Evolutionary conservation across 129 eudicot genomes (phyloP).

Genomic region (Oenanthe sinensis): DNA sequence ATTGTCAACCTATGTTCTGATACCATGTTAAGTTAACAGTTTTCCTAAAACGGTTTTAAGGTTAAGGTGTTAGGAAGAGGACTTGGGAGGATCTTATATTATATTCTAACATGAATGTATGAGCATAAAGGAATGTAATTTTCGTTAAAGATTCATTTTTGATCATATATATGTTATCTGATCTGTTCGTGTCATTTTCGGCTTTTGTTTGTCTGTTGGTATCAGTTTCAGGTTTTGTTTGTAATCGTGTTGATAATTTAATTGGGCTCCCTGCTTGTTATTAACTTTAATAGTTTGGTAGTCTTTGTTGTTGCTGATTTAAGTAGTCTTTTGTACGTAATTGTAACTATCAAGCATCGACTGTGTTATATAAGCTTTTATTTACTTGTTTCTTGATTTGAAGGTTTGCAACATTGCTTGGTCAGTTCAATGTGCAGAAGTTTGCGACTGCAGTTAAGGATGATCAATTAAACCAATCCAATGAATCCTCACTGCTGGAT

Average conservation of each 20-base stretch:
- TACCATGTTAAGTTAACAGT: too few relatives aligned
- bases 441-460: conserved; percentile 39
- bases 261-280: not conserved
- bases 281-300: not conserved
- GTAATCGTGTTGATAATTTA: not conserved
- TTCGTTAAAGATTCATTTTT: not conserved
- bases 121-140: not conserved
- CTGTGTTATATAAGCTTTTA: not conserved
- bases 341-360: too few relatives aligned
- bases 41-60: too few relatives aligned
- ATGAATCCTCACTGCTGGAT: conserved; percentile 41
- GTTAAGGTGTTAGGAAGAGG: too few relatives aligned
- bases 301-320: not conserved
- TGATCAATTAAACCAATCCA: conserved; percentile 27
- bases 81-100: too few relatives aligned
- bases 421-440: conserved; percentile 75
- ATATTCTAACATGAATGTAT: not conserved
- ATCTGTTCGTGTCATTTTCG: not conserved
- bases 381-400: conserved; percentile 15
- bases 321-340: not conserved
- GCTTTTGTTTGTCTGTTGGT: too few relatives aligned
- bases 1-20: too few relatives aligned
- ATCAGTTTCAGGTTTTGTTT: not conserved
- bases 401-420: conserved; percentile 71
- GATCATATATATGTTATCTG: not conserved